Conservation (phyloP, 176 grass and related monocot genomes). For the Microstegium vimineum region DNA sequence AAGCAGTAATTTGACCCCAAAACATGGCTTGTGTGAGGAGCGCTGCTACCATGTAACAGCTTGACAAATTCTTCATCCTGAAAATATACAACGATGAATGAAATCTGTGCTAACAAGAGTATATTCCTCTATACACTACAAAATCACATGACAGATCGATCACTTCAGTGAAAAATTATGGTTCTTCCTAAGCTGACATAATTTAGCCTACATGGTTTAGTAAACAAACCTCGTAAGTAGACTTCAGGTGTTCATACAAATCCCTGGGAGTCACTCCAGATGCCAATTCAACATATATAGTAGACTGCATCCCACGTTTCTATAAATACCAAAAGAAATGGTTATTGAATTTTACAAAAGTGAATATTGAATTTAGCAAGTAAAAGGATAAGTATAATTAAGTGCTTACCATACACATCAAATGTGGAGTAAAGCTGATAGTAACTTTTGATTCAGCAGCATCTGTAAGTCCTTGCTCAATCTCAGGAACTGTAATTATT, state of each 20-base stretch:
- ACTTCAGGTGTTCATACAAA: slow-evolving; percentile 74
- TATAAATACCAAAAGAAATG: slow-evolving; percentile 33
- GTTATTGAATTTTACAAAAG: background rate
- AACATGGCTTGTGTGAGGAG: slow-evolving; percentile 80
- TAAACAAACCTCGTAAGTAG: slow-evolving; percentile 73
- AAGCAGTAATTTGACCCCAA: slow-evolving; percentile 92
- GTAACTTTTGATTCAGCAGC: slow-evolving; percentile 84
- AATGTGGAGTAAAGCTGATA: slow-evolving; percentile 93
- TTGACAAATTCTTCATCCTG: slow-evolving; percentile 91
- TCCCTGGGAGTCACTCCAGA: slow-evolving; percentile 64
- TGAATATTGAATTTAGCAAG: background rate
- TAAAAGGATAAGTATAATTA: background rate
- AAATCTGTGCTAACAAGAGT: slow-evolving; percentile 8
- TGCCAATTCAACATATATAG: slow-evolving; percentile 82
- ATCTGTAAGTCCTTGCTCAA: slow-evolving; percentile 91
- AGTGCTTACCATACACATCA: slow-evolving; percentile 85
- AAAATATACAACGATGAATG: slow-evolving; percentile 12
- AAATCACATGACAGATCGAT: background rate
- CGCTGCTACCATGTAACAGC: slow-evolving; percentile 51
- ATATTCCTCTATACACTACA: background rate
- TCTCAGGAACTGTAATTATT: slow-evolving; percentile 78
- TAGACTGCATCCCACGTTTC: slow-evolving; percentile 99
- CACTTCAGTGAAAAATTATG: background rate
- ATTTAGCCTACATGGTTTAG: background rate
- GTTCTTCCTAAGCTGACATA: background rate